Conservation (phyloP, 208 protist genomes). For the Leishmania aethiopica region DNA sequence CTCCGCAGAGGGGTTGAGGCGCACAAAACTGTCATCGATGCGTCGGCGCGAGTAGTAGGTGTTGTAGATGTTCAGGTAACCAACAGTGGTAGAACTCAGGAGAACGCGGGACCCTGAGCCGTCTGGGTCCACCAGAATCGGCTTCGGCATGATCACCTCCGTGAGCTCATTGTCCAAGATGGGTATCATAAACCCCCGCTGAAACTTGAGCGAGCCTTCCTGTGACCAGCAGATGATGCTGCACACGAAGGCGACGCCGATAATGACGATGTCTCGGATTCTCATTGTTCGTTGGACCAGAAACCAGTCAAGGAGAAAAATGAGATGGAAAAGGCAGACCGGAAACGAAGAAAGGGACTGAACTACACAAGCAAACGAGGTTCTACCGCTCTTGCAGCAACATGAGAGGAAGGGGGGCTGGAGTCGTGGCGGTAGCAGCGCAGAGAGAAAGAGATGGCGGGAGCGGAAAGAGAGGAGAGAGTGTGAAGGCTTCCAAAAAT, state of each 20-base stretch:
- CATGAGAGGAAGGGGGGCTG: neutral
- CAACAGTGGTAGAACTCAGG: slow-evolving; percentile 38
- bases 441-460: neutral
- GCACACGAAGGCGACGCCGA: slow-evolving; percentile 65
- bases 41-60: slow-evolving; percentile 52
- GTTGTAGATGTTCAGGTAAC: slow-evolving; percentile 44
- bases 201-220: slow-evolving; percentile 69
- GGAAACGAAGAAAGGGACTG: neutral
- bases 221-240: slow-evolving; percentile 86
- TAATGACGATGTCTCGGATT: slow-evolving; percentile 78
- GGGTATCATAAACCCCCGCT: slow-evolving; percentile 63
- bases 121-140: slow-evolving; percentile 60
- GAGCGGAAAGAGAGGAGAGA: neutral
- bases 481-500: neutral
- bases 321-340: neutral
- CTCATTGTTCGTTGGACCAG: slow-evolving; percentile 48
- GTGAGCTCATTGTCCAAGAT: slow-evolving; percentile 42
- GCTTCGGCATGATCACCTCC: slow-evolving; percentile 54
- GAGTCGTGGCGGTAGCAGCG: neutral
- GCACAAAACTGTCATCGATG: slow-evolving; percentile 55
- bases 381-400: neutral
- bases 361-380: neutral
- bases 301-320: neutral
- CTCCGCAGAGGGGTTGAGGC: slow-evolving; percentile 24
- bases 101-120: slow-evolving; percentile 58